These are phyloP conservation scores for Rhodomyrtus tomentosa DNA, from an alignment of 345 rosid species.

Conservation along the genomic window DNA sequence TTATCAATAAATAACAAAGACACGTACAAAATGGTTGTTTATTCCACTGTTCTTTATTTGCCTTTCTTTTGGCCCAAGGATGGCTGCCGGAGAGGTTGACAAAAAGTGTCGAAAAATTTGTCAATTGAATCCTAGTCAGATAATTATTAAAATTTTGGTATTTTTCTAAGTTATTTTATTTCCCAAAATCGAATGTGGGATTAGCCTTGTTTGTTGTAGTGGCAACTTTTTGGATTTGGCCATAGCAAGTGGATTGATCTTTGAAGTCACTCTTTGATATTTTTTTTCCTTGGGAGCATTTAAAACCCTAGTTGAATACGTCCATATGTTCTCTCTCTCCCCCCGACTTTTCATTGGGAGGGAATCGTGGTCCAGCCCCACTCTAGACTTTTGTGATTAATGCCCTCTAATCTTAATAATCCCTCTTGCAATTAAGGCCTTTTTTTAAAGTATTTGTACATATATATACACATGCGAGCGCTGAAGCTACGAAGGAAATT, in stretches of 20 bases:
- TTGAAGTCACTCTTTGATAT: neutral
- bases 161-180: neutral
- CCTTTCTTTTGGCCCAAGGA: neutral
- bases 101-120: neutral
- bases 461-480: neutral
- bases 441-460: fast-evolving
- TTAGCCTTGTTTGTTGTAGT: neutral
- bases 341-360: neutral
- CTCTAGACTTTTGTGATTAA: neutral
- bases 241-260: neutral
- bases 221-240: neutral
- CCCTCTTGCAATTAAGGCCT: neutral
- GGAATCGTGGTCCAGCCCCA: neutral
- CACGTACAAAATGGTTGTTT: neutral
- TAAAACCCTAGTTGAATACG: slow-evolving; percentile 3
- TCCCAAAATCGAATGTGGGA: neutral
- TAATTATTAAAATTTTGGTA: neutral
- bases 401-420: neutral
- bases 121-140: neutral
- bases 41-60: neutral
- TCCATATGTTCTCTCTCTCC: neutral
- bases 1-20: neutral
- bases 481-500: no score
- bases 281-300: neutral
- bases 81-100: neutral